Evolutionary conservation across 495 filamentous ascomycete species (phyloP).

Genomic region (Hypoxylon rickii): DNA sequence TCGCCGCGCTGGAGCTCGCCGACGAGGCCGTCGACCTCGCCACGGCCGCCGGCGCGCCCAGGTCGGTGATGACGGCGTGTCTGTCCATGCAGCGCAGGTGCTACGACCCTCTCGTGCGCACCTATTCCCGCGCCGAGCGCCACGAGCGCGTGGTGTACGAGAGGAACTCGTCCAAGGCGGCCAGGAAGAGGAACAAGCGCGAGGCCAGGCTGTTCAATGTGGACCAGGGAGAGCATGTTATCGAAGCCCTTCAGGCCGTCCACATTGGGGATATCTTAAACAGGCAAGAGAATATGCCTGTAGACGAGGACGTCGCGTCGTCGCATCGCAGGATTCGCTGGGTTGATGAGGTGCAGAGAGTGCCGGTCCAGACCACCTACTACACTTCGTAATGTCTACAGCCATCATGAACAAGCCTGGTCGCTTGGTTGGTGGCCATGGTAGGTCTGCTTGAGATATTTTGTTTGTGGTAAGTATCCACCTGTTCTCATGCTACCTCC

Average conservation of each 20-base stretch:
- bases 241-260: slow-evolving; percentile 16
- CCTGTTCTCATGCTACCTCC: too few species aligned
- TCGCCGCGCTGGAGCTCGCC: slow-evolving; percentile 12
- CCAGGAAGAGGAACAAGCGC: background rate
- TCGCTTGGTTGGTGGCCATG: too few species aligned
- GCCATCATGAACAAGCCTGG: too few species aligned
- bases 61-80: too few species aligned
- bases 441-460: too few species aligned
- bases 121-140: background rate
- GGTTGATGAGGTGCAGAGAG: slow-evolving; percentile 9
- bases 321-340: slow-evolving; percentile 14
- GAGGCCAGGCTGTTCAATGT: slow-evolving; percentile 1
- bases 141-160: slow-evolving; percentile 16
- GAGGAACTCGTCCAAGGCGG: background rate
- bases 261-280: background rate
- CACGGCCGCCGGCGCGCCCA: background rate
- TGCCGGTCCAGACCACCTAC: background rate
- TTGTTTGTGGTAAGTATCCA: too few species aligned
- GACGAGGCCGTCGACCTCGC: background rate
- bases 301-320: background rate
- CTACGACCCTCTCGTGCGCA: slow-evolving; percentile 1
- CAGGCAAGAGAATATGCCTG: background rate
- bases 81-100: slow-evolving; percentile 1
- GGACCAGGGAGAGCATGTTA: slow-evolving; percentile 15
- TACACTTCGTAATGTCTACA: too few species aligned